Base-by-base conservation (phyloP, 768 basidiomycete species). In the Termitomyces sp. region DNA sequence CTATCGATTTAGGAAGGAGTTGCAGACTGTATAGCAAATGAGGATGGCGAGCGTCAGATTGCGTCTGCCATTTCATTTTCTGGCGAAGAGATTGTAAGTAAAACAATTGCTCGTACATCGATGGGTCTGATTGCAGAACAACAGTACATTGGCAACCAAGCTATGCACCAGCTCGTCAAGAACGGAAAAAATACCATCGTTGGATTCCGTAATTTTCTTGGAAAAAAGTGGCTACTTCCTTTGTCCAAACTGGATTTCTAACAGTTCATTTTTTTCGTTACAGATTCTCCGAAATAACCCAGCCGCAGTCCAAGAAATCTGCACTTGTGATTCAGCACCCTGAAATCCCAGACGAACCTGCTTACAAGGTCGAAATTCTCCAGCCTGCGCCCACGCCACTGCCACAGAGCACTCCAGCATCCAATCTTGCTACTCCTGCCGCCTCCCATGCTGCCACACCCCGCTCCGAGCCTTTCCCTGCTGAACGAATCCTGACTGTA, bases 21-120 rank as follows among this genome's bases (percentile, higher is more conserved):
- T 31, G 87, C 95, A 43, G 91, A 94, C 67, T 96, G 92, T 68
- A 98, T 98, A 59, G 97, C 95, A 5, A 98, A 98, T 69, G 95
- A 98, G 68, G 96, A 98, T 68, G 96, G 97, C 31, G 96, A 98
- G 68, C 87, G 97, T 33, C 96, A 99, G 75, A 98, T 99, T 65
- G 94, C 94, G 0, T 93, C 91, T 68, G 94, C 94, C 28, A 77
- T 98, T 54, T 84, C 94, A 0, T 98, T 96, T 70, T 83, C 84
- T 41, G 94, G 93, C 28, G 91, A 96, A 70, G 90, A 98, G 70
- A 85, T 88, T 68, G 94, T 93, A 66, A 64, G 88, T 78, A 23
- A 12, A 12, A 9, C 48, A 26, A 33, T 28, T 60, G 6, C 14
- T 57, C 7, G 54, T 28, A 35, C n/a, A 38, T 21, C 50, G 50